These are phyloP conservation scores for Thelonectria blattea DNA, from an alignment of 2,329 filamentous ascomycete genomes.

Conservation along the genomic window DNA sequence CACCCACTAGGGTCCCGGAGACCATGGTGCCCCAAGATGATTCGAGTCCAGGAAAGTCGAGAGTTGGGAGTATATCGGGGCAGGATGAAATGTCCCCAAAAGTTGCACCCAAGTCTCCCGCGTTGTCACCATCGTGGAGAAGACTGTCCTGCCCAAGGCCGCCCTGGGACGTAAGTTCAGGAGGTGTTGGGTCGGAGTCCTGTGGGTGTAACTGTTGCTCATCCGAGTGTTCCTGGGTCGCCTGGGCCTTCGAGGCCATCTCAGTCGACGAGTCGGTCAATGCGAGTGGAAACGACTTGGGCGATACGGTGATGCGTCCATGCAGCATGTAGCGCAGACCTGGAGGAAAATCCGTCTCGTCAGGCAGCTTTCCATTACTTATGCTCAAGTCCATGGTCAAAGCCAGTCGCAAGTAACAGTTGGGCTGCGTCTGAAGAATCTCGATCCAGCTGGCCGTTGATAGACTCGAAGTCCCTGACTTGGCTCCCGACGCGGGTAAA, in stretches of 20 bases:
- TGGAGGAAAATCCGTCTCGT: constrained; percentile 34
- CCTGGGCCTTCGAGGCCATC: not conserved
- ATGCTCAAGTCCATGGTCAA: constrained; percentile 37
- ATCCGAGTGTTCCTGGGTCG: not conserved
- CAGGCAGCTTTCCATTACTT: constrained; percentile 32
- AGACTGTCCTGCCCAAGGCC: not conserved
- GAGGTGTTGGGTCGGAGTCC: not conserved
- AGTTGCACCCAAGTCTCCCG: not conserved
- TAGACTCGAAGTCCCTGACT: not conserved
- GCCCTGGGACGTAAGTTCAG: not conserved
- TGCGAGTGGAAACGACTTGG: not conserved
- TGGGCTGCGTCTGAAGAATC: constrained; percentile 29
- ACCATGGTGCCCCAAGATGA: not conserved
- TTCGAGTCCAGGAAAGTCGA: not conserved
- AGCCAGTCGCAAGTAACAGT: constrained; percentile 27
- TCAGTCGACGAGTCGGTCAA: not conserved
- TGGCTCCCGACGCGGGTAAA: not conserved
- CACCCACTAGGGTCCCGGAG: not conserved
- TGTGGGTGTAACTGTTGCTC: too few species aligned
- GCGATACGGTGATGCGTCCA: constrained; percentile 3
- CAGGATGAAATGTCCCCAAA: not conserved
- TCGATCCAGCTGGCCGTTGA: constrained; percentile 24
- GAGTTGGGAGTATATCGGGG: not conserved
- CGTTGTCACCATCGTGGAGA: not conserved
- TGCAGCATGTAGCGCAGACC: constrained; percentile 21